Percentiles rank a stretch among this genome's conserved stretches.
Evolutionary conservation across 192 early-diverging fungal species (phyloP).

Genomic region (Piromyces sp.): DNA sequence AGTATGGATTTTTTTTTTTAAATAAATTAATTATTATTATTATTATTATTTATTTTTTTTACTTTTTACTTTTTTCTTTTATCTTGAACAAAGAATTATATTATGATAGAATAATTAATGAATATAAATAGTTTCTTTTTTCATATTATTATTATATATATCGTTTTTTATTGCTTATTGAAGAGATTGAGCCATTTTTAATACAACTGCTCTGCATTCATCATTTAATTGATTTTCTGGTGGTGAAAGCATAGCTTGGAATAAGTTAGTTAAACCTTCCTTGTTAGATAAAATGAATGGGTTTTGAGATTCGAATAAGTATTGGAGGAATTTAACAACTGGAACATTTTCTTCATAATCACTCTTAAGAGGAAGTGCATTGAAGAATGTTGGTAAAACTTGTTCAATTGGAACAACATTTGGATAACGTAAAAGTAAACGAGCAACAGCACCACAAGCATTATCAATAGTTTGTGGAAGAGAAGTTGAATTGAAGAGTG

Average conservation of each 20-base stretch:
- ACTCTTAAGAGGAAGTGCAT: constrained; percentile 48
- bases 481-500: background rate
- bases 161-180: background rate
- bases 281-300: background rate
- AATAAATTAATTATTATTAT: too few species aligned
- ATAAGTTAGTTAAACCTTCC: background rate
- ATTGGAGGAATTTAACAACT: constrained; percentile 51
- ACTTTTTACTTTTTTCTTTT: too few species aligned
- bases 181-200: background rate
- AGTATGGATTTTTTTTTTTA: too few species aligned
- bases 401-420: constrained; percentile 51
- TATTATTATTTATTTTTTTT: too few species aligned
- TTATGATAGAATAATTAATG: too few species aligned
- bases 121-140: too few species aligned
- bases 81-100: too few species aligned
- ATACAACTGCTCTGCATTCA: background rate
- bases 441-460: constrained; percentile 60
- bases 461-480: constrained; percentile 30
- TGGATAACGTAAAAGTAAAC: constrained; percentile 49
- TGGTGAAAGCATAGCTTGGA: constrained; percentile 1
- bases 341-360: constrained; percentile 66
- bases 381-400: constrained; percentile 46
- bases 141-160: too few species aligned
- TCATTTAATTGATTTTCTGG: constrained; percentile 3
- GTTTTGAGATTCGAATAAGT: constrained; percentile 20